Base-by-base conservation (phyloP, 2,329 filamentous ascomycete genomes). In the Aphanoascus verrucosus region DNA sequence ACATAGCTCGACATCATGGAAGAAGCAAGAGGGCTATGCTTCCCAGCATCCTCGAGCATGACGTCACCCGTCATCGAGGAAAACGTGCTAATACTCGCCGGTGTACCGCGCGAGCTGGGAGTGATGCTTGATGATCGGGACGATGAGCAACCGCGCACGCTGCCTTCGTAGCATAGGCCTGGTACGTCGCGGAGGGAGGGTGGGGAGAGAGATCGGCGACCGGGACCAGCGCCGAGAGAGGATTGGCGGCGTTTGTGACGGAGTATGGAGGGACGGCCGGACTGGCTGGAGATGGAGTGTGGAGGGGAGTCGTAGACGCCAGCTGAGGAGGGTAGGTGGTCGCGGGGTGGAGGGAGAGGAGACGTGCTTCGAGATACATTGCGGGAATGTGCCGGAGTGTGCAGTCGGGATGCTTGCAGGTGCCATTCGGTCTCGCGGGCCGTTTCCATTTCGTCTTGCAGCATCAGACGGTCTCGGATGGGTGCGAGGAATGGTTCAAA, bases 401-500 rank as follows among this genome's bases (percentile, higher is more conserved):
- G n/a, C 17, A 42, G 1, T 32, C 45, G 7, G 1, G 54, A 52
- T 7, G 49, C 43, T 40, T 58, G 53, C 12, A 55, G 35, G 15
- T 55, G 40, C 49, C 52, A 52, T 41, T 57, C 55, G 28, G 35
- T 41, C 20, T 56, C 38, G 43, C 42, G 44, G 14, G 38, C 49
- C n/a, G 46, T 32, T 47, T 55, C 51, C n/a, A 55, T 49, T 34
- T 57, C 50, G 19, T 52, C 52, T 32, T 57, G 49, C 7, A 52
- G 17, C 17, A 53, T 19, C 12, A 60, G 49, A 5, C 47, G 50
- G n/a, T 48, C 51, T 57, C 90, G 86, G 65, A 97, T 86, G 28
- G 91, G 91, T 34, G 83, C 83, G 43, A 98, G 80, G 77, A 97
- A 97, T 41, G 80, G 80, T 62, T 96, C 88, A 40, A 97, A 78